Evolutionary conservation across 2,329 filamentous ascomycete species (phyloP).

Genomic region (Fusarium marasasianum): DNA sequence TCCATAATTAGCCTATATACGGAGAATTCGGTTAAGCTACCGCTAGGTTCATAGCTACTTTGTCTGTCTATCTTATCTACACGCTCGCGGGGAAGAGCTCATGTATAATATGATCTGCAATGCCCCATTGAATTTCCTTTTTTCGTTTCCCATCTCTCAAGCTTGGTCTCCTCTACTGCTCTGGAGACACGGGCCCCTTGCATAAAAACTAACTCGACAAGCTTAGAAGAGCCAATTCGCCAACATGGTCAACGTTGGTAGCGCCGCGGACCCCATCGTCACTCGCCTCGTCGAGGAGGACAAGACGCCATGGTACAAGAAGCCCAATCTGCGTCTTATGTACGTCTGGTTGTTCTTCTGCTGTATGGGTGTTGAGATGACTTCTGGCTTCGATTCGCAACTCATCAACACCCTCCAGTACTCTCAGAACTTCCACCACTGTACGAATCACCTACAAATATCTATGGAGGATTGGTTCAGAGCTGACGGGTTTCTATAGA

Average conservation of each 20-base stretch:
- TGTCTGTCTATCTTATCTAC: constrained; percentile 4
- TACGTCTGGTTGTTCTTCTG: constrained; percentile 63
- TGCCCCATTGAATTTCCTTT: background rate
- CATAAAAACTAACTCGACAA: background rate
- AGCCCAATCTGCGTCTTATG: constrained; percentile 61
- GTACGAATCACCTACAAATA: constrained; percentile 30
- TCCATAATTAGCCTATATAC: constrained; percentile 13
- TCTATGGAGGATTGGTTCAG: accelerated
- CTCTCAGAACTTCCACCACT: constrained; percentile 50
- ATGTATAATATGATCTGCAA: constrained; percentile 27
- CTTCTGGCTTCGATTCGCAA: constrained; percentile 64
- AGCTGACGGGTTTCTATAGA: constrained; percentile 11
- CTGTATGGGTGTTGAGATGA: constrained; percentile 66
- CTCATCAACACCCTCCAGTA: constrained; percentile 54
- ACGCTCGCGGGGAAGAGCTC: background rate
- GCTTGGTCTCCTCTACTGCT: background rate
- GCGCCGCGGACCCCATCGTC: constrained; percentile 39
- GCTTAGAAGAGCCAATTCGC: background rate
- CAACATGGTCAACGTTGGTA: constrained; percentile 34
- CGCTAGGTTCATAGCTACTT: background rate
- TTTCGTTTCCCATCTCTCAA: background rate
- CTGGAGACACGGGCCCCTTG: background rate
- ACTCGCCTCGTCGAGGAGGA: constrained; percentile 47
- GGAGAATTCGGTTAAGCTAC: constrained; percentile 21
- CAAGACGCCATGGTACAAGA: constrained; percentile 60